Percentiles rank a stretch among this genome's conserved stretches.
Evolutionary conservation across 371 early-diverging fungal species (phyloP).

Genomic region (Rhizomucor miehei): DNA sequence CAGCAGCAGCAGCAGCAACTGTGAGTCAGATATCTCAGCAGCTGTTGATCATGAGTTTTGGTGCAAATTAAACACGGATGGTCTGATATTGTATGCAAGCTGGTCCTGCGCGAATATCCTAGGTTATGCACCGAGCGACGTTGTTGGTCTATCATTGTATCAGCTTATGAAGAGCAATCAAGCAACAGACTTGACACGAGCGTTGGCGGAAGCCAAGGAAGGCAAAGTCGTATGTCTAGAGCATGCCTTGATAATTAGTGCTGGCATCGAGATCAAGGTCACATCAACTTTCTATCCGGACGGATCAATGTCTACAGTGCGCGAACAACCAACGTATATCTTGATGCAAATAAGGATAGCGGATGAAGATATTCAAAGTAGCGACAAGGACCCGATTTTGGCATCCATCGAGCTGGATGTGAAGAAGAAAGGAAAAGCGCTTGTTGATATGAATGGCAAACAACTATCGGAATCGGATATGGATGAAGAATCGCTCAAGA

Average conservation of each 20-base stretch:
- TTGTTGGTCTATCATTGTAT: constrained; percentile 53
- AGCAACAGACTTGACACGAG: constrained; percentile 48
- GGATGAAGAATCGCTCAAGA: neutral
- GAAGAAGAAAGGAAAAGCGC: constrained; percentile 2
- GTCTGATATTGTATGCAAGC: constrained; percentile 53
- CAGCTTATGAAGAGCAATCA: constrained; percentile 53
- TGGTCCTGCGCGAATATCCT: constrained; percentile 36
- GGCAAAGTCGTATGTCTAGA: constrained; percentile 42
- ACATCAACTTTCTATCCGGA: constrained; percentile 50
- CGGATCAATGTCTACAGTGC: constrained; percentile 13
- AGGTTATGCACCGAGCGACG: constrained; percentile 42
- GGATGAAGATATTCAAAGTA: constrained; percentile 11
- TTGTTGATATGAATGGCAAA: neutral
- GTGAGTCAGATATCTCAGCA: neutral
- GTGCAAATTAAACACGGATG: constrained; percentile 61
- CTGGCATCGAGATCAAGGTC: constrained; percentile 41
- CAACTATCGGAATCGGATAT: neutral
- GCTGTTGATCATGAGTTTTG: constrained; percentile 47
- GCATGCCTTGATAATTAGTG: constrained; percentile 38
- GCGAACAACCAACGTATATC: constrained; percentile 33
- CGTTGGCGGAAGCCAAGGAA: constrained; percentile 45
- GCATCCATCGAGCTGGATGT: constrained; percentile 28
- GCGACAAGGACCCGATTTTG: constrained; percentile 15
- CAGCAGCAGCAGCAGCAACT: neutral
- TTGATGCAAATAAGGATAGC: constrained; percentile 37